These are phyloP conservation scores for Agaricus sinodeliciosus DNA, from an alignment of 768 basidiomycete species.

Conservation along the genomic window DNA sequence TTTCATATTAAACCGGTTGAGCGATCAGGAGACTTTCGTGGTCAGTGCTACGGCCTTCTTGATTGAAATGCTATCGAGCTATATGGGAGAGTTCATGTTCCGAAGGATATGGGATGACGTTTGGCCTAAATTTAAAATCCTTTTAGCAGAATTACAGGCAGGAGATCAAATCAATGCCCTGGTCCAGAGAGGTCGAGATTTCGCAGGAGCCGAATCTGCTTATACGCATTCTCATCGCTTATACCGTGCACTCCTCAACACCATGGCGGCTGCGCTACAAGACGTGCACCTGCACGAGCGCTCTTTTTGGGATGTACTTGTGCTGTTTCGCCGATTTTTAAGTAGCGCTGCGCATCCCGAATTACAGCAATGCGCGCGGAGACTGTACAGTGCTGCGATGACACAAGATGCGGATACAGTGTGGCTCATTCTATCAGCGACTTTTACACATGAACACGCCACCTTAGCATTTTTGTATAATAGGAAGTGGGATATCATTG, in stretches of 20 bases:
- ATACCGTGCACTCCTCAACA: conserved; percentile 68
- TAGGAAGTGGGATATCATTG: conserved; percentile 56
- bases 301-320: conserved; percentile 74
- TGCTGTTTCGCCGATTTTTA: conserved; percentile 75
- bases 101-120: conserved; percentile 84
- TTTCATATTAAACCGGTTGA: conserved; percentile 81
- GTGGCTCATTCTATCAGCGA: conserved; percentile 69
- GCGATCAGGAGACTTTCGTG: conserved; percentile 71
- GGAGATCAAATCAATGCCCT: conserved; percentile 66
- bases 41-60: conserved; percentile 69
- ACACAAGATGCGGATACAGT: conserved; percentile 71
- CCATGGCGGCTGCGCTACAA: conserved; percentile 60
- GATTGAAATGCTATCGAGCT: conserved; percentile 60
- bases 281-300: conserved; percentile 66
- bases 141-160: conserved; percentile 55
- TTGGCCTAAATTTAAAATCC: conserved; percentile 74
- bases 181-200: conserved; percentile 41
- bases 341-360: conserved; percentile 61
- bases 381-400: conserved; percentile 56
- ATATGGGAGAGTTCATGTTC: conserved; percentile 83
- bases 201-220: conserved; percentile 58
- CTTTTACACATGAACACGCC: conserved; percentile 34
- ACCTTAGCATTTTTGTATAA: conserved; percentile 46
- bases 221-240: conserved; percentile 80
- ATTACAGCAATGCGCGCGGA: conserved; percentile 58